These are phyloP conservation scores for Thraustochytrium sp. DNA, from an alignment of 352 stramenopile genomes.

Conservation along the genomic window DNA sequence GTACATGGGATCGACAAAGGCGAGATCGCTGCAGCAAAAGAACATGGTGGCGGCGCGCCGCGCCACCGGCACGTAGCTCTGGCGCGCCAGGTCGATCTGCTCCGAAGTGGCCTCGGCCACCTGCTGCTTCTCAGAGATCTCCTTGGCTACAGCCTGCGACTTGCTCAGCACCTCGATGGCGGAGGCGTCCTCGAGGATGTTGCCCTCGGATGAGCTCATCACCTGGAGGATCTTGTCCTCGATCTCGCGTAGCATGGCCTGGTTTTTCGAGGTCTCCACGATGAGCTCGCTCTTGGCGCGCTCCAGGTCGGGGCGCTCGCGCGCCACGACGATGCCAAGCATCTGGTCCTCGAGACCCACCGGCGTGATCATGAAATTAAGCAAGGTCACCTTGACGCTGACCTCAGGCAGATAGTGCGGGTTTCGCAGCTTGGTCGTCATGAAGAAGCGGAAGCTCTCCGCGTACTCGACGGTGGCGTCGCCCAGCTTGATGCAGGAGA, in stretches of 20 bases:
- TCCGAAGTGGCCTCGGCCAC: constrained; percentile 81
- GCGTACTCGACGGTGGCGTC: constrained; percentile 91
- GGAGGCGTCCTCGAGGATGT: constrained; percentile 85
- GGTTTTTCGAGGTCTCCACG: constrained; percentile 80
- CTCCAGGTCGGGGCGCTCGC: constrained; percentile 83
- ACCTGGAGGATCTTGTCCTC: constrained; percentile 86
- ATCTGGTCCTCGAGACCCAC: constrained; percentile 79
- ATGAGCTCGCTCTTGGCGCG: constrained; percentile 86
- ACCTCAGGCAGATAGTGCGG: constrained; percentile 86
- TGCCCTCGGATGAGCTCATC: constrained; percentile 76
- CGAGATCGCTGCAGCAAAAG: constrained; percentile 78
- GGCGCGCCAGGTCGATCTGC: constrained; percentile 77
- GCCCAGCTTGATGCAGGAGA: constrained; percentile 75
- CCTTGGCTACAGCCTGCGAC: constrained; percentile 69
- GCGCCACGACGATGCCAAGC: constrained; percentile 79
- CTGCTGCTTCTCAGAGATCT: constrained; percentile 86
- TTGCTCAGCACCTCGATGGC: constrained; percentile 84
- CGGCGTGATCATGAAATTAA: constrained; percentile 93
- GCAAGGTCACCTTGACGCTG: constrained; percentile 81
- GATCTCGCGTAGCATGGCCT: constrained; percentile 81
- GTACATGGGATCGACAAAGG: constrained; percentile 94
- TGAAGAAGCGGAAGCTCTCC: constrained; percentile 83
- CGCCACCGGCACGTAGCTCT: constrained; percentile 78
- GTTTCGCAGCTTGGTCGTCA: constrained; percentile 82
- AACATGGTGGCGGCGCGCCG: constrained; percentile 51